Base-by-base conservation (phyloP, 768 basidiomycete species). In the Agrocybe praecox region DNA sequence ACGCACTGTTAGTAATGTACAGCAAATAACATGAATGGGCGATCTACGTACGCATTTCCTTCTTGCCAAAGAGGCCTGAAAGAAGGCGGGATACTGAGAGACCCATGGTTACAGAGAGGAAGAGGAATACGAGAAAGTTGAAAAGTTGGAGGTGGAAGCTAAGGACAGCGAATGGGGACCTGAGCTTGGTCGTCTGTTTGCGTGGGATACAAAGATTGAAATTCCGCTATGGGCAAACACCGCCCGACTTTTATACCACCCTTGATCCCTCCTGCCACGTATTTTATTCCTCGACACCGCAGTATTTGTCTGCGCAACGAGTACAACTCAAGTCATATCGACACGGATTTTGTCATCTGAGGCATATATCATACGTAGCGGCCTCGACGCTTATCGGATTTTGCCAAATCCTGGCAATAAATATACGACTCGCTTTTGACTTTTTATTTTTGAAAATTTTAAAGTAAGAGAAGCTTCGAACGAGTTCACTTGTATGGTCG, bases 21-120 rank as follows among this genome's bases (percentile, higher is more conserved):
- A 64, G 55, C 23, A 40, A 40, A 54, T 17, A 65, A 65, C 26
- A 45, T 29, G 63, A 58, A 59, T 66, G 61, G 59, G 62, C 58
- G 62, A 78, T 4, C 19, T 32, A 80, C 96, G 73, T 76, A 97
- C 96, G 94, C 96, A 99, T 98, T 80, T 99, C 96, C 86, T 90
- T 96, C 84, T 97, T 98, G 77, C 95, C 96, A 68, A 98, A 95
- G 70, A 99, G 84, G 73, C 85, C 84, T 49, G 85, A 81, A 68
- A 98, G 85, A 46, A 95, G 74, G 64, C 78, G 78, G 64, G 90
- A 93, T 59, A 93, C 75, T 14, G 84, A 82, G 59, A 93, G 76
- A 85, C 91, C 91, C 91, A 93, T 93, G 72, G 66, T 76, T 76
- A 69, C 52, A 58, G 66, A 46, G 62, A 63, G 67, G 55, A 62